Base-by-base conservation (phyloP, 805 yeast species). In the Yamadazyma takamatsuzukensis region DNA sequence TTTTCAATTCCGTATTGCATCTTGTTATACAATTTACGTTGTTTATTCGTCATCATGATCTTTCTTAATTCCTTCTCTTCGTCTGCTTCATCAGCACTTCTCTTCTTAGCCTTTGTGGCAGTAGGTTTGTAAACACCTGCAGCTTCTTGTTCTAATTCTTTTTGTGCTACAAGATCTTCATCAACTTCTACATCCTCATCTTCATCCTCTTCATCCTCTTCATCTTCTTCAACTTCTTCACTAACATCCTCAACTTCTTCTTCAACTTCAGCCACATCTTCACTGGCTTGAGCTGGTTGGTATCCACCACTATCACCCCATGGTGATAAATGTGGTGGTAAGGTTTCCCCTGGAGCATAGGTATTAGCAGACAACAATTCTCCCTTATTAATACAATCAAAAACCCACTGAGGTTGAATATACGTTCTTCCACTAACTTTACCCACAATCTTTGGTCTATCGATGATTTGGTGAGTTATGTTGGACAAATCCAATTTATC, bases 31-130 rank as follows among this genome's bases (percentile, higher is more conserved):
- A 89, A 70, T 61, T 85, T 86, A 72, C 88, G 84, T 68, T 90
- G 95, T 64, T 90, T 93, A 69, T 88, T 88, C 49, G 90, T 76
- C 98, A 93, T 90, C 98, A 93, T 90, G 54, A 88, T 86, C 80
- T 79, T 80, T 70, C 85, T 85, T 68, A 90, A 76, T 45, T 89
- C 93, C 67, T 86, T 85, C 59, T 88, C 97, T 66, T 83, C 89
- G 27, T 65, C 77, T 42, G 78, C 83, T 21, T 29, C 39, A 29
- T 75, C 76, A 40, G 69, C 74, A 9, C 19, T 15, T 43, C 71
- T 74, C 38, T 71, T 57, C 43, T 61, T 61, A 41, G 49, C 57
- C 57, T 58, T 64, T 10, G 28, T 12, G 47, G 48, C 53, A 37
- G 45, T 47, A 48, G 48, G 48, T 54, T 47, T 68, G 51, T 78